Evolutionary conservation across 1,284 basidiomycete species (phyloP).

Genomic region (Rhizoctonia solani): DNA sequence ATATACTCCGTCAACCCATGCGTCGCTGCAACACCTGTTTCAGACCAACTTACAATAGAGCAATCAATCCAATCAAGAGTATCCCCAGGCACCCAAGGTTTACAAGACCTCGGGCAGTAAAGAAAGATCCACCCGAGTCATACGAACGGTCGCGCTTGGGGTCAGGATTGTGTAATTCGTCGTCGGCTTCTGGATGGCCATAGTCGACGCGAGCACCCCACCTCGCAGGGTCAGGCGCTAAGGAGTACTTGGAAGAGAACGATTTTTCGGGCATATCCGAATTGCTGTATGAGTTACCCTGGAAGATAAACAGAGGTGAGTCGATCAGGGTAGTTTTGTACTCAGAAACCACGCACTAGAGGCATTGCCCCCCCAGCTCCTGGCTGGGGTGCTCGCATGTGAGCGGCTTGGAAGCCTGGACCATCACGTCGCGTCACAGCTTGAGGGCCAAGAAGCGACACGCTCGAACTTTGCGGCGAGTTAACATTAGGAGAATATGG

Average conservation of each 20-base stretch:
- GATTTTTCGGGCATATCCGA: not conserved
- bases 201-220: constrained; percentile 39
- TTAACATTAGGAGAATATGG: constrained; percentile 6
- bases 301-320: no score
- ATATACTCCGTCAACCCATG: not conserved
- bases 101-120: constrained; percentile 70
- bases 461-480: constrained; percentile 20
- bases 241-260: constrained; percentile 37
- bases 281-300: not conserved
- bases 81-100: constrained; percentile 79
- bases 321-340: no score
- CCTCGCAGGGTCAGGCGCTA: constrained; percentile 40
- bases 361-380: constrained; percentile 15
- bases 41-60: constrained; percentile 65
- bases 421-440: constrained; percentile 4
- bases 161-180: constrained; percentile 51
- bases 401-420: constrained; percentile 9
- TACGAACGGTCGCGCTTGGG: constrained; percentile 67
- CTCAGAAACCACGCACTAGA: constrained; percentile 5
- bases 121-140: constrained; percentile 64
- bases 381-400: constrained; percentile 24
- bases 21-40: not conserved
- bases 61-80: constrained; percentile 62
- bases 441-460: constrained; percentile 15
- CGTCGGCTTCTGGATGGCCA: constrained; percentile 45